Base-by-base conservation (phyloP, 257 asterid genomes). In the Schizonepeta tenuifolia region DNA sequence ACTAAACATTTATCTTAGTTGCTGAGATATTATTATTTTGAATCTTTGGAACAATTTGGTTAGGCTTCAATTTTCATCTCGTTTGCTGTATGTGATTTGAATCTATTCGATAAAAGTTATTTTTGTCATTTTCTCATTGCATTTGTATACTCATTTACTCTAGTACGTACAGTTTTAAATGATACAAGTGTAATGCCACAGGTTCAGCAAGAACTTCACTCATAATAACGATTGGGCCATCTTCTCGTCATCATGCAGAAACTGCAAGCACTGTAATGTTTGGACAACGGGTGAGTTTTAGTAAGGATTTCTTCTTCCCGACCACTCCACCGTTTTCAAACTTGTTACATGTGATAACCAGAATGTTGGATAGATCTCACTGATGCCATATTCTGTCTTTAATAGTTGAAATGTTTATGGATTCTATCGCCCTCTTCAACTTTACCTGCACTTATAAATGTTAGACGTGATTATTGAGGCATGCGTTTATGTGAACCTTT, bases 181-280 rank as follows among this genome's bases (percentile, higher is more conserved):
- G 46, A 57, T 47, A 38, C 70, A 59, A 67, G 73, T 66, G 73
- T 54, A 66, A 69, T 76, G 62, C 40, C 67, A 76, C 89, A 92
- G 98, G 98, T 73, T 92, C 98, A 68, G 98, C 98, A 69, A 88
- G 95, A 86, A 92, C 98, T 72, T 92, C 98, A 49, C 95, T 92
- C 76, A 82, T 92, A 69, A 74, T 90, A 79, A 87, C 91, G 9
- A 74, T 92, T 24, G 97, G 98, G 17, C 96, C 98, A 55, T 92
- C 97, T 79, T 84, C 90, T 69, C 88, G 83, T 61, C 91, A 92
- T 82, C 91, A 90, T 82, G 87, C 92, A 62, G 98, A 92, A 87
- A 90, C 97, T 70, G 79, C 94, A 76, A 88, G 97, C 88, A 92
- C 98, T 49, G 72, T 92, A 70, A 83, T 90, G 92, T 92, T 92